Evolutionary conservation across 176 grass and related monocot species (phyloP).

Genomic region (Cymbopogon citratus): DNA sequence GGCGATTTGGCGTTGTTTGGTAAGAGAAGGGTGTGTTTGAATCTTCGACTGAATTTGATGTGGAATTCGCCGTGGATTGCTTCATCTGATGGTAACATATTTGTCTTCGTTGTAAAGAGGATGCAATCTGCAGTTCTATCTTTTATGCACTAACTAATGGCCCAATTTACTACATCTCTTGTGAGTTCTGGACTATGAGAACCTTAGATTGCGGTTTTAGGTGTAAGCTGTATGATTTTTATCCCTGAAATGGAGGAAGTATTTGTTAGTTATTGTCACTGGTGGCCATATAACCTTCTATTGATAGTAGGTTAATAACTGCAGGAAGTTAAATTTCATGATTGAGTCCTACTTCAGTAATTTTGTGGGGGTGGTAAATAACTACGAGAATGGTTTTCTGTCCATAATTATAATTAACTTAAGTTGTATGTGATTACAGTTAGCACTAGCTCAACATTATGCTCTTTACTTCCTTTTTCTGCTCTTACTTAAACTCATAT

Average conservation of each 20-base stretch:
- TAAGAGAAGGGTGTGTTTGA: not conserved
- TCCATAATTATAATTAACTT: not conserved
- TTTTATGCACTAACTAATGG: not conserved
- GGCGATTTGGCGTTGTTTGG: not conserved
- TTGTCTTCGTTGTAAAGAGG: not conserved
- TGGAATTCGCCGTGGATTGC: not conserved
- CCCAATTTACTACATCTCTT: not conserved
- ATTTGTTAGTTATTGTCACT: not conserved
- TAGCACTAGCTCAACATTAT: not conserved
- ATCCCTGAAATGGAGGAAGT: not conserved
- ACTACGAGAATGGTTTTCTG: not conserved
- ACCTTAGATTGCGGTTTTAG: not conserved
- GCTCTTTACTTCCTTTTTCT: not conserved
- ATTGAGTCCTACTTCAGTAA: not conserved
- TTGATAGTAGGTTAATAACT: not conserved
- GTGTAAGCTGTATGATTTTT: not conserved
- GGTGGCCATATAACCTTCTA: not conserved
- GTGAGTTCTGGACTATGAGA: not conserved
- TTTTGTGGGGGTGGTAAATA: not conserved
- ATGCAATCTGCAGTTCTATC: not conserved
- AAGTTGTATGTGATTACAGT: not conserved
- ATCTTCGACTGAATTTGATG: conserved; percentile 14
- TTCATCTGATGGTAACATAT: conserved; percentile 4
- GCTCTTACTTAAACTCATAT: not conserved
- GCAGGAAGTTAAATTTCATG: not conserved